Evolutionary conservation across 495 filamentous ascomycete genomes (phyloP), one percentile per base, ranked within the genome.

Genomic region (Bryoglossum gracile): DNA sequence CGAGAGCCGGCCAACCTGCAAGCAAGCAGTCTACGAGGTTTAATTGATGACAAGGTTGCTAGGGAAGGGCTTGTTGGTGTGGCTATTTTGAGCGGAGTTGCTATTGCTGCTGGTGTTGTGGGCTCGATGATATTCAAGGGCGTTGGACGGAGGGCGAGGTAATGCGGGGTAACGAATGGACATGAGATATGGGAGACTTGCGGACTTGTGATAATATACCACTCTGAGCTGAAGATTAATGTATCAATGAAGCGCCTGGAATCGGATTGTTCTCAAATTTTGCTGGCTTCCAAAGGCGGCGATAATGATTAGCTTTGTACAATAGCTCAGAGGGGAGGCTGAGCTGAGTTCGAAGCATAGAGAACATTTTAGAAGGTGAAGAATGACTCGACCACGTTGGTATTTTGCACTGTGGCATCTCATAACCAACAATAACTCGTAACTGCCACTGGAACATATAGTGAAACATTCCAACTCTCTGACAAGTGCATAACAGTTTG

Each of bases 41-140:
- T 97, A 64, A 94, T 98, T 59, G 89, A 97, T 62, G 92, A 98
- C 56, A 94, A 89, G 67, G 92, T 98, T 50, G 82, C 87, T 33
- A 91, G 81, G 73, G 92, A 98, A 66, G 94, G 92, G 2, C 59
- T 98, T 53, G 71, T 96, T 72, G 92, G 92, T 23, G 88, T 95
- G 51, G 92, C 92, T n/a, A 97, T 98, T 65, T 79, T 97, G 37
- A 89, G 92, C 51, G 92, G 92, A 32, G 74, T 97, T 43, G 90
- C 91, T 34, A 82, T 97, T 54, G 89, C 87, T 8, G 92, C 89
- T 10, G 91, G 89, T n/a, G 81, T 95, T 21, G 83, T 96, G 23
- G 92, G 91, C 21, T 87, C 86, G 26, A 73, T 95, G 57, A 61
- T 98, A 34, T 74, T 95, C 57, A 83, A 78, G 67, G 82, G 86